A percentile compares a stretch with the other conserved stretches of the same genome.
These are phyloP conservation scores for Cymodocea nodosa DNA, from an alignment of 116 monocot genomes.

Conservation along the genomic window DNA sequence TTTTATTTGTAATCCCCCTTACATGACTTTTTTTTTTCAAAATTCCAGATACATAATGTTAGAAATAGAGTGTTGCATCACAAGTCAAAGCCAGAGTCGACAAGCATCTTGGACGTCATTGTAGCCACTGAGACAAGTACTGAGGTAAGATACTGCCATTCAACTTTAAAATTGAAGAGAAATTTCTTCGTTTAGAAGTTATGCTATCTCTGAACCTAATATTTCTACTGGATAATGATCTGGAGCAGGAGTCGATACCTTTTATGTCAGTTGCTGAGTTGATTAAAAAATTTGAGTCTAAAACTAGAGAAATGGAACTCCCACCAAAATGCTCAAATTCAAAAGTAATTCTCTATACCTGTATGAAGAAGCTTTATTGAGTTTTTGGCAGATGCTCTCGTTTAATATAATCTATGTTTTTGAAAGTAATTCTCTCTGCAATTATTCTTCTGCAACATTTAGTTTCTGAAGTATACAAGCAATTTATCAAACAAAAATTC, in stretches of 20 bases:
- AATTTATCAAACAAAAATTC: too few species aligned
- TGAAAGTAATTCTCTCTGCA: too few species aligned
- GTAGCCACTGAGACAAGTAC: constrained; percentile 8
- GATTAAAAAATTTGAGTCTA: constrained; percentile 64
- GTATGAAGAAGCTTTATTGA: too few species aligned
- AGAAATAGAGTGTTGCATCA: constrained; percentile 47
- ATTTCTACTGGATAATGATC: too few species aligned
- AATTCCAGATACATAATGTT: constrained; percentile 62
- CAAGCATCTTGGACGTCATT: constrained; percentile 14
- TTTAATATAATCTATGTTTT: too few species aligned
- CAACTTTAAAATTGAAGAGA: too few species aligned
- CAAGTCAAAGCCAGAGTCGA: constrained; percentile 51
- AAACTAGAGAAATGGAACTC: constrained; percentile 50
- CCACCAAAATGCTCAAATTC: constrained; percentile 17
- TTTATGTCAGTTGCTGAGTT: constrained; percentile 68
- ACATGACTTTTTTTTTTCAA: neutral
- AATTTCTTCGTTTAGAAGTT: too few species aligned
- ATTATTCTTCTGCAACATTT: too few species aligned
- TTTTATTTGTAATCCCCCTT: neutral
- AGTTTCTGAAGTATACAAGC: too few species aligned
- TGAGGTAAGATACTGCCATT: constrained; percentile 5
- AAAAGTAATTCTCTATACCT: constrained; percentile 3
- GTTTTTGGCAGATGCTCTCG: too few species aligned
- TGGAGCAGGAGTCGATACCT: constrained; percentile 25
- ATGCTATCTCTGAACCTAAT: too few species aligned